These are phyloP conservation scores for Aspergillus eucalypticola DNA, from an alignment of 2,329 filamentous ascomycete genomes.

Conservation along the genomic window DNA sequence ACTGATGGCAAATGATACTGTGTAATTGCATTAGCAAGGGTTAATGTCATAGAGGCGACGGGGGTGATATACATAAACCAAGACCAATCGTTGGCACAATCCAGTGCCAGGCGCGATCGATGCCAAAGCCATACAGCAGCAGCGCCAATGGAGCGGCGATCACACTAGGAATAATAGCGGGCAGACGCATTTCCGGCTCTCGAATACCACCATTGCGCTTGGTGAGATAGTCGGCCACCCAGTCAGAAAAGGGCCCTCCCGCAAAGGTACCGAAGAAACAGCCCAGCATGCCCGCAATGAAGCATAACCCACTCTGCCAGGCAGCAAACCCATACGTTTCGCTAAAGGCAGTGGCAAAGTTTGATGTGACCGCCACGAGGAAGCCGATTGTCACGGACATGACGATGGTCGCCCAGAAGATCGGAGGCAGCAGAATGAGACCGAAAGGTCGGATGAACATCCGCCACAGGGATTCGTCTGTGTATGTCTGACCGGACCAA, in stretches of 20 bases:
- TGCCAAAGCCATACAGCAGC: slow-evolving; percentile 4
- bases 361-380: slow-evolving; percentile 27
- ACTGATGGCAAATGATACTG: slow-evolving; percentile 51
- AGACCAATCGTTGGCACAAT: slow-evolving; percentile 59
- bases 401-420: slow-evolving; percentile 22
- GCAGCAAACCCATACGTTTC: slow-evolving; percentile 30
- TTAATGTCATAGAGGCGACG: background rate
- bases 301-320: slow-evolving; percentile 52
- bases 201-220: slow-evolving; percentile 42
- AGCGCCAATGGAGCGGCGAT: background rate
- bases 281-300: slow-evolving; percentile 43
- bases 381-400: slow-evolving; percentile 30
- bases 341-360: slow-evolving; percentile 20
- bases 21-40: background rate
- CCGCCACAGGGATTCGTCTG: slow-evolving; percentile 21
- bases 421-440: slow-evolving; percentile 17
- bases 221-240: slow-evolving; percentile 40
- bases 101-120: slow-evolving; percentile 25
- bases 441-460: slow-evolving; percentile 20
- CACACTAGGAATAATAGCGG: slow-evolving; percentile 20
- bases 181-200: slow-evolving; percentile 43
- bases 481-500: slow-evolving; percentile 34
- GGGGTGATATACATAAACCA: slow-evolving; percentile 24
- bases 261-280: slow-evolving; percentile 45
- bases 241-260: slow-evolving; percentile 46